A percentile compares a stretch with the other conserved stretches of the same genome.
phyloP scores from a whole-genome alignment of 371 early-diverging fungal genomes.

The Massospora cicadina region DNA sequence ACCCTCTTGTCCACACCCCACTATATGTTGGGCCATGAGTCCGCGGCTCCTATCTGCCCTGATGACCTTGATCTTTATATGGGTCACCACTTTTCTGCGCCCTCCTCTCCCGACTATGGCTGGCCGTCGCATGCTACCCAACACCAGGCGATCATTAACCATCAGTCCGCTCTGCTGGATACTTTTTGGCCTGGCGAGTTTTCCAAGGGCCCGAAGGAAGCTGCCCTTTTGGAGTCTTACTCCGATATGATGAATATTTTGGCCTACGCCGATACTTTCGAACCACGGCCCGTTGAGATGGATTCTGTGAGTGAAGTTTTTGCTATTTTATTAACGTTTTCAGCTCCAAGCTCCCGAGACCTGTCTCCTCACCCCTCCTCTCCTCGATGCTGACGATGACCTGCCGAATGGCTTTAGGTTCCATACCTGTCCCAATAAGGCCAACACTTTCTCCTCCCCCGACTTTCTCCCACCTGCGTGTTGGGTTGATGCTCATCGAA shows the following conservation, averaged over 20 bases:
- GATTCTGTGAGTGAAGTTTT: neutral
- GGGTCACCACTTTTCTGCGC: neutral
- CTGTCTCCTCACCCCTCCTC: neutral
- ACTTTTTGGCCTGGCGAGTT: too few species aligned
- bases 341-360: neutral
- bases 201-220: too few species aligned
- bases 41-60: neutral
- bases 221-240: neutral
- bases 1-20: neutral
- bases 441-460: neutral
- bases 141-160: too few species aligned
- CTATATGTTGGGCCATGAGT: neutral
- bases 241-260: neutral
- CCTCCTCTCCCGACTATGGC: neutral
- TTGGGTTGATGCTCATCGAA: neutral
- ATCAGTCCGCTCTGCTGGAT: too few species aligned
- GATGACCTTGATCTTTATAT: neutral
- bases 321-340: neutral
- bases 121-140: too few species aligned
- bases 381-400: neutral
- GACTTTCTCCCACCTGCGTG: neutral
- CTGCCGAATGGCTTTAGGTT: neutral
- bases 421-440: neutral
- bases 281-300: neutral
- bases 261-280: neutral